Evolutionary conservation across 208 protist genomes (phyloP), one percentile per base, ranked within the genome.

Genomic region (Endotrypanum monterogeii): DNA sequence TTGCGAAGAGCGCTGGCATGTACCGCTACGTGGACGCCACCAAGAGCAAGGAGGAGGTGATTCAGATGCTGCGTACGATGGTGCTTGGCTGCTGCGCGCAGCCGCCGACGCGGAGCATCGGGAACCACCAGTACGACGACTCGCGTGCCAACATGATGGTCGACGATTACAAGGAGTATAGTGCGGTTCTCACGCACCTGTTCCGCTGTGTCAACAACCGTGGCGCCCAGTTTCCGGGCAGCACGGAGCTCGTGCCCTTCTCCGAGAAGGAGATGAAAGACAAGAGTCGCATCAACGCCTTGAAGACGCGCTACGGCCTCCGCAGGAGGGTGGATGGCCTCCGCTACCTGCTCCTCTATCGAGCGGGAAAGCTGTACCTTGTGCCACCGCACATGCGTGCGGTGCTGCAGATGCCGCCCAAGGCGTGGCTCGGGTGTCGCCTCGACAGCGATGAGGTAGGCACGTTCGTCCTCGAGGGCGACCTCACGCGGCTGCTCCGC

Each of bases 31-130:
- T 96, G 28, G 92, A 96, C 68, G 89, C 88, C 25, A 81, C 84
- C 25, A 86, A 87, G 80, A 73, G 83, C 35, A 85, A 88, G 68
- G 83, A 92, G 61, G 89, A 93, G 74, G 89, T 93, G 51, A 67
- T 92, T 44, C 83, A 87, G 73, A 54, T 81, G 39, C 78, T 96
- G 61, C 86, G 92, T 35, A 89, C 88, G 50, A 92, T 88, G 83
- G 86, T 92, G 58, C 80, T 96, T 30, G 88, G 92, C 30, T 96
- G 89, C 84, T 89, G 84, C 70, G 89, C 89, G 25, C 89, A 96
- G 79, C 89, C 92, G 41, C 83, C 88, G 16, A 76, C 56, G 28
- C 79, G 82, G 62, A 79, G 76, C 50, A 89, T 96, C 51, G 80
- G 69, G n/a, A 80, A 80, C 35, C 86, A 90, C 56, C 79, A 83